Evolutionary conservation across 2,329 filamentous ascomycete species (phyloP).

Genomic region (Graphilbum fragrans): DNA sequence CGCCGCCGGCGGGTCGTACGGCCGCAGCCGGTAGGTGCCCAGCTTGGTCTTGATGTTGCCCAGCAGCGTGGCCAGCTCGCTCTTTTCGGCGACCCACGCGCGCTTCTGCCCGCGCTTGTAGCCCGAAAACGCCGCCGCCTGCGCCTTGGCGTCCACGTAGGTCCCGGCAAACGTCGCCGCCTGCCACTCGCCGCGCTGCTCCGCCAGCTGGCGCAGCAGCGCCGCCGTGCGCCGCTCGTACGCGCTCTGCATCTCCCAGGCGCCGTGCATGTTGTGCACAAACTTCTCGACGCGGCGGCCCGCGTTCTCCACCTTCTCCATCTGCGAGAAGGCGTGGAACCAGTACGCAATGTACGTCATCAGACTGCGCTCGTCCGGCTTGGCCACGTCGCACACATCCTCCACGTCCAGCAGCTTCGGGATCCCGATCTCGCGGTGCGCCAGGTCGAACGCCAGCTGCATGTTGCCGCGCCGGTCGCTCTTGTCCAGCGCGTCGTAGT

Average conservation of each 20-base stretch:
- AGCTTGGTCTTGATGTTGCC: constrained; percentile 99
- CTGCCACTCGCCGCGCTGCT: constrained; percentile 66
- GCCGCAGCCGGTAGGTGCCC: constrained; percentile 80
- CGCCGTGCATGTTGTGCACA: constrained; percentile 95
- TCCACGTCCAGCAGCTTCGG: constrained; percentile 92
- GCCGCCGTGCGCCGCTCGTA: constrained; percentile 87
- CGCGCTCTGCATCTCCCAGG: constrained; percentile 98
- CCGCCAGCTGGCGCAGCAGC: constrained; percentile 61
- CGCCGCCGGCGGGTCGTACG: constrained; percentile 81
- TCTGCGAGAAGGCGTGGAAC: constrained; percentile 99
- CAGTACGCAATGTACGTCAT: constrained; percentile 99
- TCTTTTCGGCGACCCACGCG: constrained; percentile 96
- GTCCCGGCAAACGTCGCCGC: constrained; percentile 78
- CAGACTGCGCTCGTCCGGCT: constrained; percentile 88
- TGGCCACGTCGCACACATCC: constrained; percentile 92
- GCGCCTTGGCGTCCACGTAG: constrained; percentile 82
- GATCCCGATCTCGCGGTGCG: constrained; percentile 91
- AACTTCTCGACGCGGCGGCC: constrained; percentile 96
- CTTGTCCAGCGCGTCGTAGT: constrained; percentile 92
- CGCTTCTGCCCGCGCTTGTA: constrained; percentile 90
- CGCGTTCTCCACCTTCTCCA: constrained; percentile 97
- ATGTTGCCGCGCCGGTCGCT: constrained; percentile 91
- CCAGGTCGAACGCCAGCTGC: constrained; percentile 95
- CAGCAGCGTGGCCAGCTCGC: constrained; percentile 79
- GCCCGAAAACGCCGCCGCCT: constrained; percentile 67